Evolutionary conservation across 306 rosid genomes (phyloP).

Genomic region (Citrullus mucosospermus): DNA sequence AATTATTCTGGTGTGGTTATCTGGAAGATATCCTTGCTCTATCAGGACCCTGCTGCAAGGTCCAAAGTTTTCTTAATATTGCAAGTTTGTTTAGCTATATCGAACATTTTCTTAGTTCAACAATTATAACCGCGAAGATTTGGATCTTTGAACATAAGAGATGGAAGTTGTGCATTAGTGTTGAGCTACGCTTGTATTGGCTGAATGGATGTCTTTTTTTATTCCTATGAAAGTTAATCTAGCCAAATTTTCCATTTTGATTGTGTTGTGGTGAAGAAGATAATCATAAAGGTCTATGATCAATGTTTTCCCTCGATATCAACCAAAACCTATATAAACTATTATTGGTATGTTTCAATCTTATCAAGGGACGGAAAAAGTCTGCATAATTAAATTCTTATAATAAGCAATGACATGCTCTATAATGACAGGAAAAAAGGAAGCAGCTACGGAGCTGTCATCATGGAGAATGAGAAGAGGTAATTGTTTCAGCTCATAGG

Average conservation of each 20-base stretch:
- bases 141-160: neutral
- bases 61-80: neutral
- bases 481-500: conserved; percentile 4
- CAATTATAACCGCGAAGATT: neutral
- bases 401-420: neutral
- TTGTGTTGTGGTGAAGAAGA: neutral
- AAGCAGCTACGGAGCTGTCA: conserved; percentile 35
- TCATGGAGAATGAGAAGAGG: conserved; percentile 52
- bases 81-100: no score
- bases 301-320: neutral
- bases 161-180: no score
- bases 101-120: neutral
- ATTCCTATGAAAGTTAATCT: neutral
- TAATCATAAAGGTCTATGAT: neutral
- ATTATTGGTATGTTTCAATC: neutral
- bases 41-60: neutral
- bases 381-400: neutral
- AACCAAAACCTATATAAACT: neutral
- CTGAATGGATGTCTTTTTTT: neutral
- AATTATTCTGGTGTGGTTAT: neutral
- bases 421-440: conserved; percentile 60
- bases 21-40: neutral
- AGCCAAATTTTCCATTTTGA: neutral
- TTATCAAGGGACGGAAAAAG: neutral
- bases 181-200: neutral